Base-by-base conservation (phyloP, 192 early-diverging fungal species). In the Pecoramyces ruminantium region DNA sequence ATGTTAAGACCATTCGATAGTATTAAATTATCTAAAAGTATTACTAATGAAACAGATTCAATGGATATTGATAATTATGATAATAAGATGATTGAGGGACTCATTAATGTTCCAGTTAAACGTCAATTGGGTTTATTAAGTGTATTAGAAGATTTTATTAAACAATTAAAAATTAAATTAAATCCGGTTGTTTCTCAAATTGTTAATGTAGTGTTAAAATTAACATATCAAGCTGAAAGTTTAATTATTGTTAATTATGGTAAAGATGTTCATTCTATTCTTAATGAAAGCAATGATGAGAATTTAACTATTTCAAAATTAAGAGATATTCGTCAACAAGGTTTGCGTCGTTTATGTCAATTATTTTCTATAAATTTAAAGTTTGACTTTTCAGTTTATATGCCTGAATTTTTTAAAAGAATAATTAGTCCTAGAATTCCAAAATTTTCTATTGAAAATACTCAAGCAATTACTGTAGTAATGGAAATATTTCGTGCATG, bases 101-200 rank as follows among this genome's bases (percentile, higher is more conserved):
- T 0, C 11, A n/a, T 67, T n/a, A 17, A 67, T 21, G 18, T n/a
- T n/a, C 51, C 51, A 21, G 25, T 67, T 38, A 92, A 93, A 80
- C 89, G 93, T 80, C 94, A 95, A 83, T 30, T 92, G 28, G 97
- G 96, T 84, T 94, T 93, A 84, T 85, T 98, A 81, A 87, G 92
- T 34, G 84, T 95, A 58, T 78, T 95, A 29, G 88, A 92, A 40
- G 97, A 97, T 83, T 85, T 94, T 38, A 83, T 97, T 78, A 94
- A 93, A 86, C 93, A 95, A 87, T 85, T 99, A 16, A 92, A 93
- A 0, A 85, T 89, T 18, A 88, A 91, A 78, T 82, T 95, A n/a
- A 81, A 86, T 21, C 95, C 95, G 0, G 90, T 93, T 78, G 83
- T 96, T 58, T 89, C 90, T 27, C 86, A 92, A 67, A 79, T 97